Evolutionary conservation across 179 eudicot genomes (phyloP).

Genomic region (Spinacia oleracea): DNA sequence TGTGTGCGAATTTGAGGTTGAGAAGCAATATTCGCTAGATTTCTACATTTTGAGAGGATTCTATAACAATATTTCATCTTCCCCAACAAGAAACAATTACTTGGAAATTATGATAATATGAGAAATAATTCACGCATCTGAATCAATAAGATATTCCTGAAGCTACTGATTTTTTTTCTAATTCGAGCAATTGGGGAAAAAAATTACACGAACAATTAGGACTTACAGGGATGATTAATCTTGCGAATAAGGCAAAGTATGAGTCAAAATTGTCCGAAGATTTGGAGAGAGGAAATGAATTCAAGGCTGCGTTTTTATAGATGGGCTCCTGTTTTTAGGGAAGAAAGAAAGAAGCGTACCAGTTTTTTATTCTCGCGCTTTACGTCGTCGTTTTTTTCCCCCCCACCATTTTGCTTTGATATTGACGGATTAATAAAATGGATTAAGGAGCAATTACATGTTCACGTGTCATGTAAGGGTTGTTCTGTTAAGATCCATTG

Average conservation of each 20-base stretch:
- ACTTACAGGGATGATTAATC: constrained; percentile 1
- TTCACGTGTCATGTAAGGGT: not conserved
- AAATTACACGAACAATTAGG: not conserved
- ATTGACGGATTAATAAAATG: not conserved
- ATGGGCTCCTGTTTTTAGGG: too few species aligned
- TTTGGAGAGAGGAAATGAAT: not conserved
- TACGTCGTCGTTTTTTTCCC: not conserved
- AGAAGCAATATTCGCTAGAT: constrained; percentile 26
- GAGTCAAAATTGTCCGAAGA: not conserved
- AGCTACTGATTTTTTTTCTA: not conserved
- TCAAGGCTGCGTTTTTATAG: not conserved
- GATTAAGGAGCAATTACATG: not conserved
- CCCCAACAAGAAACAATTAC: constrained; percentile 19
- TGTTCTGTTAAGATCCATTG: not conserved
- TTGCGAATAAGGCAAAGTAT: not conserved
- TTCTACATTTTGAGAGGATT: constrained; percentile 36
- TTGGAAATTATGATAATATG: not conserved
- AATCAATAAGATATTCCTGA: not conserved
- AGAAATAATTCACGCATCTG: not conserved
- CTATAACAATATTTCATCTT: constrained; percentile 57
- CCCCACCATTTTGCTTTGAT: not conserved
- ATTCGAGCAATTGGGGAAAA: not conserved
- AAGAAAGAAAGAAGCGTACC: not conserved
- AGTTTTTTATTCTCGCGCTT: not conserved
- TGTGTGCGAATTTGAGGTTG: constrained; percentile 30